A percentile compares a stretch with the other conserved stretches of the same genome.
Conservation (phyloP, 2,329 filamentous ascomycete genomes). For the Monosporascus ibericus region DNA sequence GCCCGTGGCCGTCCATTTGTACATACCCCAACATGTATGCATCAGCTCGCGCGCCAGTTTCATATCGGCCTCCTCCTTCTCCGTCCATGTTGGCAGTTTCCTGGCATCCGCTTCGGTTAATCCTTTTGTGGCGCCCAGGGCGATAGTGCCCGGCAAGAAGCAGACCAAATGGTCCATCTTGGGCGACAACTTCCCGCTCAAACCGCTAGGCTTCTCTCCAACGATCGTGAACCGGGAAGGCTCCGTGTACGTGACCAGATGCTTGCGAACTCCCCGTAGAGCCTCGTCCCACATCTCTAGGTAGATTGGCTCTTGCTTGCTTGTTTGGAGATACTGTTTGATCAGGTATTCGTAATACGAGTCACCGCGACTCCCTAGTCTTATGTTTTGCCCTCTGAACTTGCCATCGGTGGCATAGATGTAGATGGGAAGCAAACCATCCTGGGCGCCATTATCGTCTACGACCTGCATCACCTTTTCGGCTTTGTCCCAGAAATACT, state of each 20-base stretch:
- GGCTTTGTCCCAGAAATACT: constrained; percentile 83
- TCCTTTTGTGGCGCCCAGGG: constrained; percentile 78
- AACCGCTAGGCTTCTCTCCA: constrained; percentile 73
- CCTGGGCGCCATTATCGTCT: constrained; percentile 71
- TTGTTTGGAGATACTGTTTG: constrained; percentile 96
- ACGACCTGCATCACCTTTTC: constrained; percentile 90
- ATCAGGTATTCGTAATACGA: constrained; percentile 99
- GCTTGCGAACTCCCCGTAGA: constrained; percentile 78
- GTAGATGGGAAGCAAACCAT: constrained; percentile 88
- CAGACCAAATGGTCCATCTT: constrained; percentile 99
- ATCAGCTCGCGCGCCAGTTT: constrained; percentile 81
- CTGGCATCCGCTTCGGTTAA: constrained; percentile 68
- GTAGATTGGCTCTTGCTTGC: constrained; percentile 78
- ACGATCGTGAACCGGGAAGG: constrained; percentile 80
- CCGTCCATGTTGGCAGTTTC: constrained; percentile 65
- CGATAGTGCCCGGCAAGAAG: constrained; percentile 95
- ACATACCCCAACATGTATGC: constrained; percentile 98
- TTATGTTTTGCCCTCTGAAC: constrained; percentile 81
- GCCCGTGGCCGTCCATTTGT: constrained; percentile 81
- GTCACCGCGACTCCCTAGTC: constrained; percentile 87
- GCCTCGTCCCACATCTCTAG: constrained; percentile 89
- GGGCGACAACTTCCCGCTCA: constrained; percentile 60
- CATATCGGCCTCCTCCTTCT: constrained; percentile 81
- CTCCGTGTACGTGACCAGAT: constrained; percentile 84
- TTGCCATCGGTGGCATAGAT: constrained; percentile 72